Evolutionary conservation across 163 green algal genomes (phyloP).

Genomic region (Scenedesmus sp.): DNA sequence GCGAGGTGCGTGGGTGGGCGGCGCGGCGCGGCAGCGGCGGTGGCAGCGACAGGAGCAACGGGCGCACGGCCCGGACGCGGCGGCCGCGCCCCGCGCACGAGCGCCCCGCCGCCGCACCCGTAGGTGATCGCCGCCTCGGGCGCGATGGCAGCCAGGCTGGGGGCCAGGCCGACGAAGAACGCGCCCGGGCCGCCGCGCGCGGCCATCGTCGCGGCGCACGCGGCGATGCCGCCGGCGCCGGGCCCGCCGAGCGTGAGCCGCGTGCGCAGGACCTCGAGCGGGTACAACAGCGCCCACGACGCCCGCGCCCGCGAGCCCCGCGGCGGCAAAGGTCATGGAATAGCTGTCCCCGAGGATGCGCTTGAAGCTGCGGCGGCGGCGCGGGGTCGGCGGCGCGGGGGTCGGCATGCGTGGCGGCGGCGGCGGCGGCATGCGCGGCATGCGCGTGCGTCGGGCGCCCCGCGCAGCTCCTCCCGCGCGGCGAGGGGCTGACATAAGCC

Average conservation of each 20-base stretch:
- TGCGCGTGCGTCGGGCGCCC: too few species aligned
- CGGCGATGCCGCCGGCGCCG: slow-evolving; percentile 42
- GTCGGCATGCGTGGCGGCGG: too few species aligned
- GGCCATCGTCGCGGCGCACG: slow-evolving; percentile 55
- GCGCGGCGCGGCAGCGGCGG: not conserved
- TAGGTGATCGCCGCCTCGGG: slow-evolving; percentile 90
- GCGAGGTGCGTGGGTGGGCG: not conserved
- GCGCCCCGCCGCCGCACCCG: too few species aligned
- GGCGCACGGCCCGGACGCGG: not conserved
- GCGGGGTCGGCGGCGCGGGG: too few species aligned
- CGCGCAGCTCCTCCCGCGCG: too few species aligned
- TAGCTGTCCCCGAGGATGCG: slow-evolving; percentile 7
- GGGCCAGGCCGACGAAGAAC: slow-evolving; percentile 76
- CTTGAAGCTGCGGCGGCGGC: too few species aligned
- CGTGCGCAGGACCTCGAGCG: slow-evolving; percentile 64
- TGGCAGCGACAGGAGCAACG: not conserved
- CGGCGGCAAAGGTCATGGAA: slow-evolving; percentile 64
- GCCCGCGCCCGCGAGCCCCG: slow-evolving; percentile 69
- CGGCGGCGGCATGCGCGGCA: too few species aligned
- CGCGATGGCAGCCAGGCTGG: slow-evolving; percentile 77
- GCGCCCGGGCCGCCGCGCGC: slow-evolving; percentile 59
- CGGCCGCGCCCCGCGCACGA: too few species aligned
- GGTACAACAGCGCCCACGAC: slow-evolving; percentile 82
- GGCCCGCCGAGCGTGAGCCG: not conserved
- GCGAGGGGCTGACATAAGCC: not conserved